Percentiles rank a stretch among this genome's conserved stretches.
Evolutionary conservation across 306 rosid species (phyloP).

Genomic region (Pyrus betulifolia): DNA sequence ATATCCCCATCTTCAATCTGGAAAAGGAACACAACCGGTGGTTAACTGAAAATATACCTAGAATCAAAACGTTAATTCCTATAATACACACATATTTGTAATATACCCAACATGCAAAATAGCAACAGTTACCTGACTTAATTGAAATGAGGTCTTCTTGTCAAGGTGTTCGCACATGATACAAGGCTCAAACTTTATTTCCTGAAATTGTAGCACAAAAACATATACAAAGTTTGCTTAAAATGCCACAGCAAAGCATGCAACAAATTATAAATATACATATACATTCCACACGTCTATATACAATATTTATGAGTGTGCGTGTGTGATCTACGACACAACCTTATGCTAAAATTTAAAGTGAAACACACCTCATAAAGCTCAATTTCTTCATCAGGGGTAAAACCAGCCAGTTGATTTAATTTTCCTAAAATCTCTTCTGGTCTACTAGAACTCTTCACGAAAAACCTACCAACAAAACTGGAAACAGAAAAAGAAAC

Average conservation of each 20-base stretch:
- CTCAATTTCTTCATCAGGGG: constrained; percentile 67
- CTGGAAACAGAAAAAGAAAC: constrained; percentile 25
- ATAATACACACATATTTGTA: not conserved
- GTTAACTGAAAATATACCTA: not conserved
- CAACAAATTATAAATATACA: not conserved
- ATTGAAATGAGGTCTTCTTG: constrained; percentile 49
- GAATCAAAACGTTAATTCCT: not conserved
- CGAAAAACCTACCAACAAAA: constrained; percentile 75
- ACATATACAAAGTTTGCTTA: not conserved
- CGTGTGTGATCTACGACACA: not conserved
- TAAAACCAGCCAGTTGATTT: constrained; percentile 78
- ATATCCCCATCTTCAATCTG: constrained; percentile 97
- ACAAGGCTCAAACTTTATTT: constrained; percentile 74
- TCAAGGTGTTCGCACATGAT: constrained; percentile 79
- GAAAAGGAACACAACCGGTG: constrained; percentile 5
- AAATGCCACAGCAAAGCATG: not conserved
- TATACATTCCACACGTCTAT: not conserved
- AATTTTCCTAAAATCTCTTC: constrained; percentile 55
- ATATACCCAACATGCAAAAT: not conserved
- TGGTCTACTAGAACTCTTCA: constrained; percentile 57
- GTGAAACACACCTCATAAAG: constrained; percentile 63
- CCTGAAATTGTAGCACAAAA: constrained; percentile 36
- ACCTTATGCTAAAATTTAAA: not conserved
- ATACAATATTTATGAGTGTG: too few relatives aligned
- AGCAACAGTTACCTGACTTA: constrained; percentile 51